Evolutionary conservation across 768 basidiomycete species (phyloP).

Genomic region (Podaxis sp.): DNA sequence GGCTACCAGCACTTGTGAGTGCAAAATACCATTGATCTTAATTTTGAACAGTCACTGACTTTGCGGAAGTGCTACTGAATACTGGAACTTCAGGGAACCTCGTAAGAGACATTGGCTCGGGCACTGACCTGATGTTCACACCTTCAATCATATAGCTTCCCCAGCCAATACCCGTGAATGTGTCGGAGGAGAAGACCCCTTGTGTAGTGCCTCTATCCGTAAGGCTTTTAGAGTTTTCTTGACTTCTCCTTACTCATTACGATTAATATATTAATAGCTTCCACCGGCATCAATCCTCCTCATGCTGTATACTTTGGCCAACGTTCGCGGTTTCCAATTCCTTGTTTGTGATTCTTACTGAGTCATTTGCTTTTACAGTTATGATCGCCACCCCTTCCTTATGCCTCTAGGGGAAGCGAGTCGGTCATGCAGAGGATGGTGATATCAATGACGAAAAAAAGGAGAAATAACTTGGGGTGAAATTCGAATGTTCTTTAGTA

Average conservation of each 20-base stretch:
- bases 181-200: slow-evolving; percentile 41
- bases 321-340: slow-evolving; percentile 26
- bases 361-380: background rate
- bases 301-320: slow-evolving; percentile 46
- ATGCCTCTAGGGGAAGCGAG: background rate
- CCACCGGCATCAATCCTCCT: slow-evolving; percentile 45
- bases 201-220: slow-evolving; percentile 49
- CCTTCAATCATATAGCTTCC: slow-evolving; percentile 22
- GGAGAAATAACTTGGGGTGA: too few species aligned
- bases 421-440: background rate
- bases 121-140: background rate
- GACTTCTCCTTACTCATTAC: background rate
- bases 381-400: background rate
- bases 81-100: slow-evolving; percentile 49
- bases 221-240: slow-evolving; percentile 14
- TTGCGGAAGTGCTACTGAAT: slow-evolving; percentile 25
- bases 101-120: slow-evolving; percentile 14
- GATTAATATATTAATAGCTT: slow-evolving; percentile 27
- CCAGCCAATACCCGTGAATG: slow-evolving; percentile 39
- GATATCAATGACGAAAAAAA: too few species aligned
- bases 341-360: background rate
- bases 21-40: background rate
- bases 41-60: background rate
- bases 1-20: slow-evolving; percentile 50
- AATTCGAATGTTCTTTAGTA: background rate